Percentiles rank a stretch among this genome's conserved stretches.
Conservation (phyloP, 495 filamentous ascomycete species). For the Aspergillus heteromorphus region DNA sequence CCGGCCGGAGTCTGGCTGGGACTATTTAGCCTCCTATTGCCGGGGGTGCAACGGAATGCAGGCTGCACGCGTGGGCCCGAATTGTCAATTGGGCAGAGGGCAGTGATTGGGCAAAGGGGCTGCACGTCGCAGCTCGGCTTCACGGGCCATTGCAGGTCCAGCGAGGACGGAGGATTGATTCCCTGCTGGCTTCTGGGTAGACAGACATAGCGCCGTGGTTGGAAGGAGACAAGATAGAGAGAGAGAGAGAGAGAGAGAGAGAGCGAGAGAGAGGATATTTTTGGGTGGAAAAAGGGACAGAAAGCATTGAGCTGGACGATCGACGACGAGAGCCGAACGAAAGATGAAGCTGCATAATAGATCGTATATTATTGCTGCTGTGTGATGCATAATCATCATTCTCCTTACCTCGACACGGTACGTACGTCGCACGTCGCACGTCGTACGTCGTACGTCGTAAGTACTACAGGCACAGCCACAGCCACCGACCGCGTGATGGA, state of each 20-base stretch:
- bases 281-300: background rate
- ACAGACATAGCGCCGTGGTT: background rate
- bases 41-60: background rate
- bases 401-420: too few species aligned
- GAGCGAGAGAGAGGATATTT: background rate
- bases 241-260: background rate
- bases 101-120: background rate
- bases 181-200: background rate
- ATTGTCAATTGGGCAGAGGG: slow-evolving; percentile 1
- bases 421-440: too few species aligned
- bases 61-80: background rate
- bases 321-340: background rate
- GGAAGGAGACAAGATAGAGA: background rate
- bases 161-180: background rate
- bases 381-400: background rate
- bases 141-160: background rate
- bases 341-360: too few species aligned
- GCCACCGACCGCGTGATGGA: background rate
- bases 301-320: background rate
- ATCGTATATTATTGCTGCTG: background rate
- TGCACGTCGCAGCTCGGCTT: slow-evolving; percentile 1
- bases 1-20: background rate
- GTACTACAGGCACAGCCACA: slow-evolving; percentile 7
- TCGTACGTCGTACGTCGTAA: too few species aligned
- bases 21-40: background rate